phyloP scores from a whole-genome alignment of 228 moss, liverwort and hornwort genomes.

The Sphagnum fallax region DNA sequence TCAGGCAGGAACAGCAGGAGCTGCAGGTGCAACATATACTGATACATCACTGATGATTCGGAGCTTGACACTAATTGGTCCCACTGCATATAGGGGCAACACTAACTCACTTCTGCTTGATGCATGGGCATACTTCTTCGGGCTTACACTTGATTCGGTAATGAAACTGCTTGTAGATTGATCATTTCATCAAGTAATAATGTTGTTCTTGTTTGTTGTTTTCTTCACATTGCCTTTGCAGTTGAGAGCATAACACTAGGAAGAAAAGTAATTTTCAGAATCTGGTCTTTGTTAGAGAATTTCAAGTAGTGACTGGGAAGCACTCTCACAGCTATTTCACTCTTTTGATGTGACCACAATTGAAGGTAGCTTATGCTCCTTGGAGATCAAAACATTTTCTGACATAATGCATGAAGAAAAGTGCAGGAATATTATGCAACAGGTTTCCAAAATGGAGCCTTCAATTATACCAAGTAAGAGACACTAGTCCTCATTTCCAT shows the following conservation, averaged over 20 bases:
- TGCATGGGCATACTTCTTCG: conserved; percentile 56
- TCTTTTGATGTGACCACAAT: too few species aligned
- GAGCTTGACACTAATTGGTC: conserved; percentile 65
- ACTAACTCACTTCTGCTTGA: conserved; percentile 31
- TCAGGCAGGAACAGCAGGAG: conserved; percentile 55
- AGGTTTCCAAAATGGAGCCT: conserved; percentile 42
- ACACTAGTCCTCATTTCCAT: too few species aligned
- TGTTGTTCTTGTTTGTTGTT: neutral
- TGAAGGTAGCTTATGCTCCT: too few species aligned
- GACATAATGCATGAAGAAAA: neutral
- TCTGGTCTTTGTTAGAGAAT: too few species aligned
- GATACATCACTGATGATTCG: conserved; percentile 24
- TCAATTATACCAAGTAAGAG: conserved; percentile 40
- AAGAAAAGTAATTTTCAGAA: too few species aligned
- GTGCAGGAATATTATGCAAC: conserved; percentile 24
- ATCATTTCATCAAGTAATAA: neutral
- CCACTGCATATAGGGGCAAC: conserved; percentile 41
- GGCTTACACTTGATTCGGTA: conserved; percentile 29
- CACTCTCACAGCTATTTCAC: too few species aligned
- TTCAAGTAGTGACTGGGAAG: too few species aligned
- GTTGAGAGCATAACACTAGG: neutral
- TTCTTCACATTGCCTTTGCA: neutral
- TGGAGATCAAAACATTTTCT: too few species aligned
- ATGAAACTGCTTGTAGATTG: neutral
- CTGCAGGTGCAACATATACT: conserved; percentile 40